These are phyloP conservation scores for Amanita phalloides DNA, from an alignment of 768 basidiomycete genomes.

Conservation along the genomic window DNA sequence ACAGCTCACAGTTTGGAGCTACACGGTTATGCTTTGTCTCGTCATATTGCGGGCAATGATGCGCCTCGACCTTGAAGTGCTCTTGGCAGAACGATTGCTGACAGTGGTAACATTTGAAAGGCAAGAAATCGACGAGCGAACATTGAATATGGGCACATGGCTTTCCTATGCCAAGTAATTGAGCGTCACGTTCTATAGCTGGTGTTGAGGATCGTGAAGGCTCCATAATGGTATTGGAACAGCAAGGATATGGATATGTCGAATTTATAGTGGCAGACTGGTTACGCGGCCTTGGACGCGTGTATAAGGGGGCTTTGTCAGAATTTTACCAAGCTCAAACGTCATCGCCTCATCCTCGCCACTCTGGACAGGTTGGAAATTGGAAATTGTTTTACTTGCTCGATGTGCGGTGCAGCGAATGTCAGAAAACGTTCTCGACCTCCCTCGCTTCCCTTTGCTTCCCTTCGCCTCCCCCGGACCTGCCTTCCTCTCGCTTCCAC, in stretches of 20 bases:
- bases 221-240: slow-evolving; percentile 7
- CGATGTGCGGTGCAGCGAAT: no score
- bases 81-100: slow-evolving; percentile 60
- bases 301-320: not conserved
- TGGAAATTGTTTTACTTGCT: no score
- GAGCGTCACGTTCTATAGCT: slow-evolving; percentile 30
- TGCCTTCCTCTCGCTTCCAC: no score
- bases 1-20: slow-evolving; percentile 32
- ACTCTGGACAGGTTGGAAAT: no score
- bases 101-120: slow-evolving; percentile 83
- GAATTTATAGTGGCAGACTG: not conserved
- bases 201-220: slow-evolving; percentile 13
- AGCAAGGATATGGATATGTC: not conserved
- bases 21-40: slow-evolving; percentile 61
- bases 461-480: no score
- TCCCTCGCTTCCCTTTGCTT: no score
- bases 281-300: slow-evolving; percentile 11
- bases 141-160: slow-evolving; percentile 64
- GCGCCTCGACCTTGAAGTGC: slow-evolving; percentile 62
- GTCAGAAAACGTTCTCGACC: no score
- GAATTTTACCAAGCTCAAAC: not conserved
- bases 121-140: slow-evolving; percentile 70
- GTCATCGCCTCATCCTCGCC: no score
- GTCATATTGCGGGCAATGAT: slow-evolving; percentile 44
- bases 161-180: slow-evolving; percentile 56